These are phyloP conservation scores for Arthrinium puccinioides DNA, from an alignment of 2,329 filamentous ascomycete species.

Conservation along the genomic window DNA sequence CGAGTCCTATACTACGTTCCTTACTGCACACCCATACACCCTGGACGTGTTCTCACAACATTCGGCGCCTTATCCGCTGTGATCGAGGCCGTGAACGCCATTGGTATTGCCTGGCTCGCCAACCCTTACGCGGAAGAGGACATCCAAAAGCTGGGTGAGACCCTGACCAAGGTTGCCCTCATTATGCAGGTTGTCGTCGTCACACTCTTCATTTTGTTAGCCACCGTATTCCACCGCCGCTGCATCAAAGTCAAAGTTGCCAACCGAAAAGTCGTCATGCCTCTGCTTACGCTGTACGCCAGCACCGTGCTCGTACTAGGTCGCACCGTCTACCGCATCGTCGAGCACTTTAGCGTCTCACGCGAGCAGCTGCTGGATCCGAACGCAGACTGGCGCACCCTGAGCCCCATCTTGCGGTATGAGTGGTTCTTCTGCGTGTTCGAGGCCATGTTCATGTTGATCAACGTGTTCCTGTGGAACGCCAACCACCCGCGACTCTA, in stretches of 20 bases:
- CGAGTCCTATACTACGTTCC: conserved; percentile 54
- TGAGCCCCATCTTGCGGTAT: conserved; percentile 29
- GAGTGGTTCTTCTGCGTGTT: conserved; percentile 41
- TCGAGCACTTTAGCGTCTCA: conserved; percentile 32
- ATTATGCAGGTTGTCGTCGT: conserved; percentile 31
- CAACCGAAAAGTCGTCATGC: conserved; percentile 13
- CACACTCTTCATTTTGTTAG: conserved; percentile 24
- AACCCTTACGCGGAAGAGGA: conserved; percentile 11
- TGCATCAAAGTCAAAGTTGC: conserved; percentile 7
- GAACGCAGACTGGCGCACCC: conserved; percentile 13
- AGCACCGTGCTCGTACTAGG: conserved; percentile 29
- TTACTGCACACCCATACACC: conserved; percentile 45
- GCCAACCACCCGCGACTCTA: conserved; percentile 28
- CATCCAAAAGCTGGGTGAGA: conserved; percentile 1
- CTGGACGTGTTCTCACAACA: conserved; percentile 34
- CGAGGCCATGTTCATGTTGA: conserved; percentile 31
- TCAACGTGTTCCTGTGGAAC: conserved; percentile 31
- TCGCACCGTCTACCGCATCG: conserved; percentile 34
- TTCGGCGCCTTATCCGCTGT: conserved; percentile 33
- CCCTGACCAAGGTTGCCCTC: conserved; percentile 17
- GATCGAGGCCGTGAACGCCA: conserved; percentile 27
- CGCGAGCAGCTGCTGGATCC: conserved; percentile 23
- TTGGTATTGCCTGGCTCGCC: conserved; percentile 20
- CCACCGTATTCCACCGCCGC: conserved; percentile 26
- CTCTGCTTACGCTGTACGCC: conserved; percentile 27